Conservation (phyloP, 2,329 filamentous ascomycete species). For the Cladosporium cucumerinum region DNA sequence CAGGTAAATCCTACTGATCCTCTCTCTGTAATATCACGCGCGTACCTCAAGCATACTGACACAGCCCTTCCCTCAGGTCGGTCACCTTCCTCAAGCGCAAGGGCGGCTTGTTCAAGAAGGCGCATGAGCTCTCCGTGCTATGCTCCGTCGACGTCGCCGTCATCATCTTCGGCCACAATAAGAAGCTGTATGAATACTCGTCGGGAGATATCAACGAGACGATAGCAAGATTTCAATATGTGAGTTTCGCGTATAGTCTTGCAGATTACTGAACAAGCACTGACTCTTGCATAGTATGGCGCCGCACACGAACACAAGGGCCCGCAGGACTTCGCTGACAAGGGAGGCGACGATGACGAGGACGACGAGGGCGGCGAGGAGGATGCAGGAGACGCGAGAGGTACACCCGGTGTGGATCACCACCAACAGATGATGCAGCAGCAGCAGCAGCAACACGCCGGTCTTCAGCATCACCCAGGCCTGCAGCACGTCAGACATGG, state of each 20-base stretch:
- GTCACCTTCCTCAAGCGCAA: constrained; percentile 95
- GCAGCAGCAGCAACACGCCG: constrained; percentile 30
- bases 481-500: constrained; percentile 80
- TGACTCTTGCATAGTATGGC: constrained; percentile 65
- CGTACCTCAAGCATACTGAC: constrained; percentile 10
- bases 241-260: constrained; percentile 49
- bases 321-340: constrained; percentile 84
- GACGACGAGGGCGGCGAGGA: constrained; percentile 70
- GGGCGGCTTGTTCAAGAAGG: constrained; percentile 98
- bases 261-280: constrained; percentile 13
- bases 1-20: background rate
- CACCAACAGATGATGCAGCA: constrained; percentile 46
- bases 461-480: constrained; percentile 51
- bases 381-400: constrained; percentile 53
- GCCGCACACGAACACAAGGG: constrained; percentile 95
- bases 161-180: constrained; percentile 98
- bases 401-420: constrained; percentile 59
- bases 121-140: constrained; percentile 94
- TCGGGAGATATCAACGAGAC: constrained; percentile 91
- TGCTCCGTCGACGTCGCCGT: constrained; percentile 98
- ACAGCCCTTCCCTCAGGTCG: constrained; percentile 19
- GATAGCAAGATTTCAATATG: constrained; percentile 83
- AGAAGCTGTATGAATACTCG: constrained; percentile 98
- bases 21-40: background rate
- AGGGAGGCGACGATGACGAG: constrained; percentile 68